These are phyloP conservation scores for Aspergillus conjunctus DNA, from an alignment of 495 filamentous ascomycete genomes.

Conservation along the genomic window DNA sequence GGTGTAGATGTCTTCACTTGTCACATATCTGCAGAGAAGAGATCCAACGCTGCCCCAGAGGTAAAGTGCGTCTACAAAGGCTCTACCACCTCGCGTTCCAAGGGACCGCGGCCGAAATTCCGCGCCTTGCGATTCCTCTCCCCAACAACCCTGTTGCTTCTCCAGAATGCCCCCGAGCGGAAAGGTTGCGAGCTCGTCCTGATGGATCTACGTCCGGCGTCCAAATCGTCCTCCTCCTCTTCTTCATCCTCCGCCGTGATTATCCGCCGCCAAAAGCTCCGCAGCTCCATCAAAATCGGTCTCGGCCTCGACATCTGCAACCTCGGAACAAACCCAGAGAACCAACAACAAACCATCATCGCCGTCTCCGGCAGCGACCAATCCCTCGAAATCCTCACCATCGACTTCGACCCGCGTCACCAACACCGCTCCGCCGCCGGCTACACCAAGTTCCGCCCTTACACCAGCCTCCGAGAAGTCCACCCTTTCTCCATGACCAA, in stretches of 20 bases:
- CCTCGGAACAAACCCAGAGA: slow-evolving; percentile 56
- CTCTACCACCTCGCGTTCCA: slow-evolving; percentile 50
- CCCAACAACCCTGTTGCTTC: slow-evolving; percentile 47
- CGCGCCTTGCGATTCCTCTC: slow-evolving; percentile 77
- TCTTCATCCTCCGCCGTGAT: slow-evolving; percentile 36
- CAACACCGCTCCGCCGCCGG: slow-evolving; percentile 27
- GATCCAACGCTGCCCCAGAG: slow-evolving; percentile 52
- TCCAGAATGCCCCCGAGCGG: slow-evolving; percentile 56
- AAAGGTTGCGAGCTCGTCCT: slow-evolving; percentile 71
- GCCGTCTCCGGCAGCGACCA: slow-evolving; percentile 83
- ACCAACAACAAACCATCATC: slow-evolving; percentile 72
- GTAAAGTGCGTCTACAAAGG: slow-evolving; percentile 57
- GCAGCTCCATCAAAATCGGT: slow-evolving; percentile 60
- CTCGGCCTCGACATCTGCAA: slow-evolving; percentile 74
- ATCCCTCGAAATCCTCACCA: slow-evolving; percentile 73
- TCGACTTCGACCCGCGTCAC: slow-evolving; percentile 58
- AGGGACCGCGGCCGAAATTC: slow-evolving; percentile 51
- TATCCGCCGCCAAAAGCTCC: slow-evolving; percentile 56
- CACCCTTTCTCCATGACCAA: slow-evolving; percentile 87
- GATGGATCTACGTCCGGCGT: slow-evolving; percentile 42
- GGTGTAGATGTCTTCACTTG: slow-evolving; percentile 67
- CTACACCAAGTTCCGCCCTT: slow-evolving; percentile 60
- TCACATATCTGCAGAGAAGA: slow-evolving; percentile 38
- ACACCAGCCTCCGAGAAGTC: slow-evolving; percentile 67
- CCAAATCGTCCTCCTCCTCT: slow-evolving; percentile 20